Base-by-base conservation (phyloP, 371 early-diverging fungal species). In the Mortierella sp. region DNA sequence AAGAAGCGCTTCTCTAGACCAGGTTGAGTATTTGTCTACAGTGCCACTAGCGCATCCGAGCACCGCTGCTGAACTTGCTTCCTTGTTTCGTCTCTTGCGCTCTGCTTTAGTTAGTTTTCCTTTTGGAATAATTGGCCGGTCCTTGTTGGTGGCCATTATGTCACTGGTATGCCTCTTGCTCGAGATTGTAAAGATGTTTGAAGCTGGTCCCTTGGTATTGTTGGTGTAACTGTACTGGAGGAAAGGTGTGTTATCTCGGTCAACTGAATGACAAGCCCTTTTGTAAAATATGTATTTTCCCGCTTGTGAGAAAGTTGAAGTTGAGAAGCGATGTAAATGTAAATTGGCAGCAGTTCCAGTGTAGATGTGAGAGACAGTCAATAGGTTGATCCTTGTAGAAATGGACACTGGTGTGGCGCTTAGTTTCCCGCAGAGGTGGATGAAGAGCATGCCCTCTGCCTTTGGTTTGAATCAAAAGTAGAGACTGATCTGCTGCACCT, bases 141-240 rank as follows among this genome's bases (percentile, higher is more conserved):
- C 74, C 43, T 71, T 79, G 64, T 79, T 79, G 64, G 79, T 79
- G 11, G 79, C 64, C 79, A 79, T 79, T 6, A 49, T 49, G 20
- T 49, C 49, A n/a, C 20, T 20, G 18, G 6, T 12, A n/a, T 43
- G 43, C 16, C 11, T 43, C n/a, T 49, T 49, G n/a, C 22, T 6
- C 49, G n/a, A 49, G 49, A 28, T 18, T 45, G 37, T 11, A 57
- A 64, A 49, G 58, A 64, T 51, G 26, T 68, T 51, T 5, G 30
- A 40, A 20, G 69, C 64, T 5, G 66, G 28, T 12, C 52, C 66
- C 35, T 70, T 75, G 66, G 62, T 66, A 43, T 69, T 69, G 63
- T 70, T 69, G 59, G 58, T 30, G 28, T 52, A 24, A 6, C 60
- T 59, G 45, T 54, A 18, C 45, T 72, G 60, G 37, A 80, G 66